phyloP scores from a whole-genome alignment of 2,329 filamentous ascomycete genomes.

The Phyllosticta citrichinensis region DNA sequence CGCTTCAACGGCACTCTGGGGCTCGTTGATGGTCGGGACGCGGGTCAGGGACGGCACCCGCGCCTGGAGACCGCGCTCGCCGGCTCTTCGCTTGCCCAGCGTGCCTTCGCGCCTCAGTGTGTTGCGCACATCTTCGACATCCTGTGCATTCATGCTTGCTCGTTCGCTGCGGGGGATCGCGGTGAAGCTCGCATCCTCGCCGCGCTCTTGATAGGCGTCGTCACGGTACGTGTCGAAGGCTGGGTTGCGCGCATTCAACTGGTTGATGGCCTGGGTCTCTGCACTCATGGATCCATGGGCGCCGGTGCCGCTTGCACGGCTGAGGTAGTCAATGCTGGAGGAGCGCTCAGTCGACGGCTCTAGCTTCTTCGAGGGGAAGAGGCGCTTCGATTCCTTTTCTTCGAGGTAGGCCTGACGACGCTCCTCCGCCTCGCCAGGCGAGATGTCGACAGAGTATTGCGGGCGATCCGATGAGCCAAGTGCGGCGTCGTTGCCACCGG shows the following conservation, averaged over 20 bases:
- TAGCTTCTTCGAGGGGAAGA: constrained; percentile 45
- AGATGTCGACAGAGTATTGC: constrained; percentile 67
- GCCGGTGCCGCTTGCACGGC: constrained; percentile 11
- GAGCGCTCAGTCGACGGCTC: constrained; percentile 18
- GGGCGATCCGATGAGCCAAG: constrained; percentile 60
- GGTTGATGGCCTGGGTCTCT: constrained; percentile 33
- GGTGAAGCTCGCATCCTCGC: constrained; percentile 1
- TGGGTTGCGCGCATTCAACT: constrained; percentile 33
- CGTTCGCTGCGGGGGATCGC: constrained; percentile 25
- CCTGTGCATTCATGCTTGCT: constrained; percentile 31
- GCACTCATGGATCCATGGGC: constrained; percentile 8
- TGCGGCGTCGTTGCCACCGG: constrained; percentile 59
- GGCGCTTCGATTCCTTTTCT: constrained; percentile 52
- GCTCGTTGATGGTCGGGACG: background rate
- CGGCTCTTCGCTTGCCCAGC: constrained; percentile 32
- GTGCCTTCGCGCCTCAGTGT: constrained; percentile 36
- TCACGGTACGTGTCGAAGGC: constrained; percentile 35
- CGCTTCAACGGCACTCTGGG: background rate
- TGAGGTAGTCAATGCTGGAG: constrained; percentile 25
- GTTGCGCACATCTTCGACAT: constrained; percentile 37
- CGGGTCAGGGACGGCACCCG: background rate
- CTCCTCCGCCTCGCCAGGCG: constrained; percentile 16
- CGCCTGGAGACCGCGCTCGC: background rate
- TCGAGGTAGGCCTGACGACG: constrained; percentile 18
- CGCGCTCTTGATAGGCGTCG: constrained; percentile 15